Conservation (phyloP, 352 stramenopile species). For the Nothophytophthora sp. region DNA sequence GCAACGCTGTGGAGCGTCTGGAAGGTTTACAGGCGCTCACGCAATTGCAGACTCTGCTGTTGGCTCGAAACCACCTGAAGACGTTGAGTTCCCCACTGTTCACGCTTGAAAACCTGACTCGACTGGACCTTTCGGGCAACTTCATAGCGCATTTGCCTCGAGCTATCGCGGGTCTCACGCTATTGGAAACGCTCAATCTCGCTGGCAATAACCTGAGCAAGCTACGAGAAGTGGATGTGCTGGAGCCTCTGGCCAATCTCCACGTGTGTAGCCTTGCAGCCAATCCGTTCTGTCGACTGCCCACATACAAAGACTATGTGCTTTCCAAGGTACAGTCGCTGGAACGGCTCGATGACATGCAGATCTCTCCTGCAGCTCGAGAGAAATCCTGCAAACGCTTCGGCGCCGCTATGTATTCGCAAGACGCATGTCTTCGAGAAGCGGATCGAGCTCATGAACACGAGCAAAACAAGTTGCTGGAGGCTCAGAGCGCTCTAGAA, state of each 20-base stretch:
- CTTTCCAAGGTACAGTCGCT: constrained; percentile 64
- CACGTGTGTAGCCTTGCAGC: constrained; percentile 54
- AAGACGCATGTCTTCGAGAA: constrained; percentile 52
- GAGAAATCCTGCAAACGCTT: constrained; percentile 72
- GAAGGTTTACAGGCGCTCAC: constrained; percentile 57
- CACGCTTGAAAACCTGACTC: constrained; percentile 36
- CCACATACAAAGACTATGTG: constrained; percentile 76
- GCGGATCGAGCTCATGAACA: constrained; percentile 39
- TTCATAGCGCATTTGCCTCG: constrained; percentile 78
- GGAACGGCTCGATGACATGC: constrained; percentile 56
- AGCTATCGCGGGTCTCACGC: constrained; percentile 42
- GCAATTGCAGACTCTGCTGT: constrained; percentile 42
- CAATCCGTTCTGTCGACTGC: constrained; percentile 77
- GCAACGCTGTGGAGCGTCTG: constrained; percentile 60
- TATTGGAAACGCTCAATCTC: constrained; percentile 65
- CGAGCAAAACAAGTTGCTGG: constrained; percentile 57
- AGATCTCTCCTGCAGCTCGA: constrained; percentile 42
- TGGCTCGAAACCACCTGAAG: constrained; percentile 80
- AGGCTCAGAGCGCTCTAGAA: constrained; percentile 61
- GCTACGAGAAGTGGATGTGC: constrained; percentile 67
- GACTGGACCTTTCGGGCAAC: constrained; percentile 77
- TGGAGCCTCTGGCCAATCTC: constrained; percentile 63
- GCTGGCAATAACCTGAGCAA: constrained; percentile 75
- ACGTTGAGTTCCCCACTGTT: constrained; percentile 48
- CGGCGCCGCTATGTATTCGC: constrained; percentile 54